Evolutionary conservation across 78 protist genomes (phyloP).

Genomic region (slime mould (Dictyostelium discoideum)): DNA sequence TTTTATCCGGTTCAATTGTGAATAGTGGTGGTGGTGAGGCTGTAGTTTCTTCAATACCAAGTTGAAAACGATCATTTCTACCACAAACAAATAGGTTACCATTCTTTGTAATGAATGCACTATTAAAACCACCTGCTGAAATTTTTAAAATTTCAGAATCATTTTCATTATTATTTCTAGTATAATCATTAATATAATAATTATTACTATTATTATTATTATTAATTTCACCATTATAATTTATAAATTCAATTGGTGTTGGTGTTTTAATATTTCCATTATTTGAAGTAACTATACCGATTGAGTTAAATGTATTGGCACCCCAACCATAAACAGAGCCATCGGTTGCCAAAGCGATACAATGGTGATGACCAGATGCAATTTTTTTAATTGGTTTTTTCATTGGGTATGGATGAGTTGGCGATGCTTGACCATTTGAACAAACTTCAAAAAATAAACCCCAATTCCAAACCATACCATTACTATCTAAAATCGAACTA

Average conservation of each 20-base stretch:
- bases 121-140: neutral
- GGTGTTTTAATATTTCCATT: neutral
- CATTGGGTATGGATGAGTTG: neutral
- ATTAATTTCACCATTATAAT: neutral
- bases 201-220: neutral
- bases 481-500: neutral
- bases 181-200: neutral
- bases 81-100: slow-evolving; percentile 11
- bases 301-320: neutral
- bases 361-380: neutral
- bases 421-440: neutral
- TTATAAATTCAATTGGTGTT: neutral
- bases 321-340: slow-evolving; percentile 4
- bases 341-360: neutral
- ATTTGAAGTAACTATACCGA: neutral
- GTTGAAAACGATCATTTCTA: slow-evolving; percentile 30
- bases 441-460: neutral
- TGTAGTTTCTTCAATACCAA: neutral
- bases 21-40: neutral
- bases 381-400: neutral
- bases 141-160: neutral
- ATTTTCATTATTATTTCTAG: too few species aligned
- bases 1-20: neutral
- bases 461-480: slow-evolving; percentile 14
- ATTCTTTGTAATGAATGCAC: neutral